phyloP scores from a whole-genome alignment of 371 early-diverging fungal species.

The Mortierella sp. region DNA sequence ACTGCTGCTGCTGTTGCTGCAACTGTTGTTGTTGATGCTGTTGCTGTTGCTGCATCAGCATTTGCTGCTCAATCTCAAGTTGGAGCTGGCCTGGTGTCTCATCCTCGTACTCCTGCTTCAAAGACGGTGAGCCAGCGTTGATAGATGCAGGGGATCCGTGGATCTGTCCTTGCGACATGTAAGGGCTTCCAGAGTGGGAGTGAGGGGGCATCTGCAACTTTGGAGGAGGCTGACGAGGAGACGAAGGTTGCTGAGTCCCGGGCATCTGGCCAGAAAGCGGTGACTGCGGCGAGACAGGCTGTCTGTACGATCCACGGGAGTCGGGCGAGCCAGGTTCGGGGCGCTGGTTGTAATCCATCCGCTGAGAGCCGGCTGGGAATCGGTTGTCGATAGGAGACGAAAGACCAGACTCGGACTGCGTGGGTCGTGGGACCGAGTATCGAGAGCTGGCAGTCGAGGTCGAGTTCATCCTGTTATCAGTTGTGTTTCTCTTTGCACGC shows the following conservation, averaged over 20 bases:
- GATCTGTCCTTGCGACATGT: constrained; percentile 12
- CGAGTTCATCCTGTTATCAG: constrained; percentile 38
- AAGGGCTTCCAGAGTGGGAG: constrained; percentile 14
- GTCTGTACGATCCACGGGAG: constrained; percentile 44
- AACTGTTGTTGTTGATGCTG: constrained; percentile 23
- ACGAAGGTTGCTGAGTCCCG: constrained; percentile 22
- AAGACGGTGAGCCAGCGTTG: constrained; percentile 25
- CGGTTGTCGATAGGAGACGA: constrained; percentile 46
- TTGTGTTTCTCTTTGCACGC: constrained; percentile 65
- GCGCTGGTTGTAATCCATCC: constrained; percentile 25
- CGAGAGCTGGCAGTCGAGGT: constrained; percentile 33
- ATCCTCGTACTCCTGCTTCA: constrained; percentile 49
- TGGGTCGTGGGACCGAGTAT: constrained; percentile 30
- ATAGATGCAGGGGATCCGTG: constrained; percentile 27
- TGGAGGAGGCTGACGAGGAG: constrained; percentile 49
- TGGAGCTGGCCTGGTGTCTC: constrained; percentile 47
- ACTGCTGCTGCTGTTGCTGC: constrained; percentile 26
- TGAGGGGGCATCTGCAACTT: constrained; percentile 51
- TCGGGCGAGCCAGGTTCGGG: constrained; percentile 51
- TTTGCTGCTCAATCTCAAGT: constrained; percentile 52
- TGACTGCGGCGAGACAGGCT: constrained; percentile 41
- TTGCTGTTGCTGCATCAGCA: constrained; percentile 29
- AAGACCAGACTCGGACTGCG: constrained; percentile 35
- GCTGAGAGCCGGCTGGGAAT: constrained; percentile 34
- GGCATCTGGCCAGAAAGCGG: constrained; percentile 23